A percentile compares a stretch with the other conserved stretches of the same genome.
These are phyloP conservation scores for Gossypium davidsonii DNA, from an alignment of 441 rosid genomes.

Conservation along the genomic window DNA sequence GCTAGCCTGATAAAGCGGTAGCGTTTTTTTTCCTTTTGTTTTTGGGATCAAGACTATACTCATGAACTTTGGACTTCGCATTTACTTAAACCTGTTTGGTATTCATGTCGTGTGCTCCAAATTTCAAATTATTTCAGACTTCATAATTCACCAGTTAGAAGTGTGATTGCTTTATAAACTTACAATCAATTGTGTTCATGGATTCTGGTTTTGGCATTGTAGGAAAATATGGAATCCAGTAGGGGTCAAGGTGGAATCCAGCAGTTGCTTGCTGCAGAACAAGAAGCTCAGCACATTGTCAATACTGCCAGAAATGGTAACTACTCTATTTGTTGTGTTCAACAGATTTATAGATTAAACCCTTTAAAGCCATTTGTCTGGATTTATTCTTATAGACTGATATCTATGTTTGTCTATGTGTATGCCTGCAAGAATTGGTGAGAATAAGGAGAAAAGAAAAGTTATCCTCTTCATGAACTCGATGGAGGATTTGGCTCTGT, in stretches of 20 bases:
- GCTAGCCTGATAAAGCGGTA: neutral
- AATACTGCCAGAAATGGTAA: constrained; percentile 65
- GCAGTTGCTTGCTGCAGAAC: constrained; percentile 80
- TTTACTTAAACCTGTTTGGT: neutral
- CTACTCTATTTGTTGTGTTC: neutral
- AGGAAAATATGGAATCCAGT: constrained; percentile 2
- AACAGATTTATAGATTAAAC: neutral
- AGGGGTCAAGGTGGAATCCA: constrained; percentile 67
- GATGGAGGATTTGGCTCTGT: neutral
- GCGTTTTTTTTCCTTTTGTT: neutral
- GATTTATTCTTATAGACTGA: neutral
- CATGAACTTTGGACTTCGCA: neutral
- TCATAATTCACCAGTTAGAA: neutral
- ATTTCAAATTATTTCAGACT: neutral
- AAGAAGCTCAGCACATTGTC: constrained; percentile 89
- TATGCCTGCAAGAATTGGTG: neutral
- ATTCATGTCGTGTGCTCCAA: neutral
- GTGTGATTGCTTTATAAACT: neutral
- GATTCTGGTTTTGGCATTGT: neutral
- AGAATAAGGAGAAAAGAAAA: neutral
- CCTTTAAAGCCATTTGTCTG: neutral
- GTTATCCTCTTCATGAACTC: neutral
- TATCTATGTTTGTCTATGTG: neutral
- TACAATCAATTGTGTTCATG: neutral
- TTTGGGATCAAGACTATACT: neutral